Conservation (phyloP, 2,329 filamentous ascomycete genomes). For the Polytolypa hystricis region DNA sequence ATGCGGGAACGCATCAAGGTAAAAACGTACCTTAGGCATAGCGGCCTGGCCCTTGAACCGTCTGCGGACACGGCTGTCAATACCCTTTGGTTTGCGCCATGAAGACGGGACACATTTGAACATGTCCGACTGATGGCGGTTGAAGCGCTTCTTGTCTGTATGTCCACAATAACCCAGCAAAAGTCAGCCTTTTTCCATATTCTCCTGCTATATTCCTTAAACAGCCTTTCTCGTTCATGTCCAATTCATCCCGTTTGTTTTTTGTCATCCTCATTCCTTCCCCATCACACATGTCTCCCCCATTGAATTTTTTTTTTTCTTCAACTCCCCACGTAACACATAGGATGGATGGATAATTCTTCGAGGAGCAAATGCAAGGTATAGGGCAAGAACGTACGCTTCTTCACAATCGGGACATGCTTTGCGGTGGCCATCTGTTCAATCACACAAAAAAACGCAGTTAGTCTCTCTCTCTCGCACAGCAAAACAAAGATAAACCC, state of each 20-base stretch:
- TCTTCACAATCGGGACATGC: slow-evolving; percentile 99
- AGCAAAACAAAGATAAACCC: slow-evolving; percentile 2
- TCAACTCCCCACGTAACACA: too few species aligned
- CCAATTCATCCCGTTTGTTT: too few species aligned
- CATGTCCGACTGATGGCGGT: slow-evolving; percentile 92
- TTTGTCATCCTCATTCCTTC: too few species aligned
- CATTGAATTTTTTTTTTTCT: background rate
- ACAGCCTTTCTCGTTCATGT: background rate
- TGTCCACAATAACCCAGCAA: slow-evolving; percentile 8
- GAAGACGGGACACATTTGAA: slow-evolving; percentile 82
- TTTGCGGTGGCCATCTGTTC: slow-evolving; percentile 92
- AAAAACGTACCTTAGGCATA: slow-evolving; percentile 87
- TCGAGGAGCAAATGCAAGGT: background rate
- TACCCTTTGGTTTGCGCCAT: slow-evolving; percentile 99
- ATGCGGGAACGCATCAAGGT: background rate
- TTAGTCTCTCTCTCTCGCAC: background rate
- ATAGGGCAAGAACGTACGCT: slow-evolving; percentile 62
- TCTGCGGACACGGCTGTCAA: slow-evolving; percentile 94
- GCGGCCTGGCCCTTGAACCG: slow-evolving; percentile 91
- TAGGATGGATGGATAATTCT: too few species aligned
- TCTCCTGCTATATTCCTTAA: background rate
- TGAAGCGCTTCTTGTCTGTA: slow-evolving; percentile 85
- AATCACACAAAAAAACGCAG: slow-evolving; percentile 5
- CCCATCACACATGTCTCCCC: background rate
- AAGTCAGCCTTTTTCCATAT: slow-evolving; percentile 21